Conservation (phyloP, 1,284 basidiomycete species). For the Malassezia caprae region DNA sequence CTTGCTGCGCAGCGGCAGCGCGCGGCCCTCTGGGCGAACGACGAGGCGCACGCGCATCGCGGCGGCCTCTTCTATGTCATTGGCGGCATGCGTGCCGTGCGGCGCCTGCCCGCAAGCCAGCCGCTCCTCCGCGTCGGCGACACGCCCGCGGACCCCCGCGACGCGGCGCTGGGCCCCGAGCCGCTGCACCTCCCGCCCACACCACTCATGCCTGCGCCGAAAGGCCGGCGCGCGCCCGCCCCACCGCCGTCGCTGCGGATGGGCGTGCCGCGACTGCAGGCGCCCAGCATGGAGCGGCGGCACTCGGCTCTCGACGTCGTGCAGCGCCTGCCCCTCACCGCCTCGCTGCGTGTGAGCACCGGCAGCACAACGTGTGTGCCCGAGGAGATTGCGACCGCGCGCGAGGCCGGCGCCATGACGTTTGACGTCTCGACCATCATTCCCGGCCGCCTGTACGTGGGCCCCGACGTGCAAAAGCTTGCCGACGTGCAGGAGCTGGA, state of each 20-base stretch:
- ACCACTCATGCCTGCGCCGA: background rate
- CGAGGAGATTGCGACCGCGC: background rate
- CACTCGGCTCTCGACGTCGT: background rate
- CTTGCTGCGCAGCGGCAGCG: background rate
- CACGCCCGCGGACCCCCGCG: background rate
- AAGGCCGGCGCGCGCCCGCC: too few relatives aligned
- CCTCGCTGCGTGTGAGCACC: background rate
- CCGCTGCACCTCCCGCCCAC: background rate
- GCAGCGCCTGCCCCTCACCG: background rate
- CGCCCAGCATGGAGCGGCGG: background rate
- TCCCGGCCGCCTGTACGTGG: slow-evolving; percentile 78
- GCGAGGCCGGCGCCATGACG: background rate
- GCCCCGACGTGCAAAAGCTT: slow-evolving; percentile 67
- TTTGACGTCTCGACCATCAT: slow-evolving; percentile 56
- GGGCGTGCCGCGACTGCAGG: background rate
- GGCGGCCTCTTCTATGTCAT: slow-evolving; percentile 10
- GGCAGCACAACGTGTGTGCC: too few relatives aligned
- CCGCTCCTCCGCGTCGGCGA: background rate
- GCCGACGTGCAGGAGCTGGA: slow-evolving; percentile 67
- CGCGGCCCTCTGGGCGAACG: background rate
- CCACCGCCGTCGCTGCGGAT: background rate
- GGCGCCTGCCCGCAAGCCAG: background rate
- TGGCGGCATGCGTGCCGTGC: slow-evolving; percentile 7
- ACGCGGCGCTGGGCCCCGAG: background rate
- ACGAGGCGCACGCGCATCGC: background rate